Percentiles rank a stretch among this genome's conserved stretches.
Evolutionary conservation across 371 early-diverging fungal genomes (phyloP).

Genomic region (Conidiobolus incongruus): DNA sequence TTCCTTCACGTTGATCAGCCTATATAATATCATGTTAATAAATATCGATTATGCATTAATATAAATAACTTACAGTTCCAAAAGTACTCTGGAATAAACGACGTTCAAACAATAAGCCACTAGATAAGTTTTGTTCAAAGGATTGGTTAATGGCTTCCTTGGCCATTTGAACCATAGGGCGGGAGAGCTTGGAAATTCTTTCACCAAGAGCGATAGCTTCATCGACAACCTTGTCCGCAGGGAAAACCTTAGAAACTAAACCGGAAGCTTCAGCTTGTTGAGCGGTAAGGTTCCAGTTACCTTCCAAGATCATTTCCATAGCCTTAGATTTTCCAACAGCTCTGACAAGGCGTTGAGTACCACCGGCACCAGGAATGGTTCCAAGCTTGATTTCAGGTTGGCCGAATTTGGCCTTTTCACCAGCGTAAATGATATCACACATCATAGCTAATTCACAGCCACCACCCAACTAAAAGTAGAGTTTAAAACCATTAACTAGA

Average conservation of each 20-base stretch:
- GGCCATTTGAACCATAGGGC: conserved; percentile 78
- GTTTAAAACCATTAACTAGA: too few species aligned
- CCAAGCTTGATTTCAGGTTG: conserved; percentile 98
- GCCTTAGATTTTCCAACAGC: conserved; percentile 96
- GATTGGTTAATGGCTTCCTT: conserved; percentile 93
- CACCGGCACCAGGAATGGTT: conserved; percentile 78
- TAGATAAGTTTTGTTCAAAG: conserved; percentile 60
- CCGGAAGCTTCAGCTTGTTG: conserved; percentile 57
- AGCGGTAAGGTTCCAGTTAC: conserved; percentile 61
- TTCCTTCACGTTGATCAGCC: conserved; percentile 93
- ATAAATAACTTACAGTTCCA: conserved; percentile 38
- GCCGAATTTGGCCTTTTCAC: conserved; percentile 88
- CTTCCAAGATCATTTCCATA: conserved; percentile 90
- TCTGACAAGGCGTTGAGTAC: conserved; percentile 74
- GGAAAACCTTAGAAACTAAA: conserved; percentile 78
- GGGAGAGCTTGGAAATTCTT: conserved; percentile 64
- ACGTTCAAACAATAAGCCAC: conserved; percentile 85
- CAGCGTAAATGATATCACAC: conserved; percentile 97
- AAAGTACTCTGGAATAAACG: conserved; percentile 85
- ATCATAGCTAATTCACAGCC: conserved; percentile 98
- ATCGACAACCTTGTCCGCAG: conserved; percentile 66
- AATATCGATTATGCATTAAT: background rate
- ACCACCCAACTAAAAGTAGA: conserved; percentile 55
- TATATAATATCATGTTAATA: conserved; percentile 8
- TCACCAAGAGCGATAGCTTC: conserved; percentile 77